Evolutionary conservation across 2,329 filamentous ascomycete genomes (phyloP).

Genomic region (Fusarium solani-melongenae): DNA sequence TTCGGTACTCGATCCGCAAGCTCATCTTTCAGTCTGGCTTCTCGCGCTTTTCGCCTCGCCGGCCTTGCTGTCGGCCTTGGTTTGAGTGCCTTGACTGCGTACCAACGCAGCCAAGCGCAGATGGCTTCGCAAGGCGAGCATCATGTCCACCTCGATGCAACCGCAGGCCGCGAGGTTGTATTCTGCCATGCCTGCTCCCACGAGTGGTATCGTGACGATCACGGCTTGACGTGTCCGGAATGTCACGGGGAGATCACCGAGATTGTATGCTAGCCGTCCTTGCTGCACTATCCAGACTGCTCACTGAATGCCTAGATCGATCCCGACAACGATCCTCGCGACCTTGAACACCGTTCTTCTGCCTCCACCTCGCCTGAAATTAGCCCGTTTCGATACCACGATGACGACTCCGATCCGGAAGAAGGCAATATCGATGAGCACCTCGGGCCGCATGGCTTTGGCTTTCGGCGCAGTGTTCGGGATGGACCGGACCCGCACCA

Average conservation of each 20-base stretch:
- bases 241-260: conserved; percentile 85
- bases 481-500: conserved; percentile 35
- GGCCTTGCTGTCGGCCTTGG: conserved; percentile 70
- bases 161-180: conserved; percentile 74
- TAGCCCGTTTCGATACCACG: conserved; percentile 44
- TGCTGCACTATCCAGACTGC: background rate
- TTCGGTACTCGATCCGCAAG: conserved; percentile 3
- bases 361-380: conserved; percentile 46
- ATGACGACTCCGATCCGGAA: conserved; percentile 65
- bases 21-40: conserved; percentile 61
- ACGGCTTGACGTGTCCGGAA: conserved; percentile 77
- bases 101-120: conserved; percentile 59
- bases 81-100: conserved; percentile 66
- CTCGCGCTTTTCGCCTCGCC: conserved; percentile 63
- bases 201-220: conserved; percentile 82
- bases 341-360: conserved; percentile 44
- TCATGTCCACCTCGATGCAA: conserved; percentile 60
- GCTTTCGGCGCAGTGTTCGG: conserved; percentile 52
- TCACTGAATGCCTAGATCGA: conserved; percentile 56
- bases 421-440: conserved; percentile 69
- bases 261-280: conserved; percentile 71
- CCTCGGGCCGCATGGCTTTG: conserved; percentile 56
- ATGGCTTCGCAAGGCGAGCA: conserved; percentile 49
- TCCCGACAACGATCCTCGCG: conserved; percentile 71
- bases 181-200: conserved; percentile 85